Base-by-base conservation (phyloP, 1,139 yeast genomes). In the Pichia sp. region DNA sequence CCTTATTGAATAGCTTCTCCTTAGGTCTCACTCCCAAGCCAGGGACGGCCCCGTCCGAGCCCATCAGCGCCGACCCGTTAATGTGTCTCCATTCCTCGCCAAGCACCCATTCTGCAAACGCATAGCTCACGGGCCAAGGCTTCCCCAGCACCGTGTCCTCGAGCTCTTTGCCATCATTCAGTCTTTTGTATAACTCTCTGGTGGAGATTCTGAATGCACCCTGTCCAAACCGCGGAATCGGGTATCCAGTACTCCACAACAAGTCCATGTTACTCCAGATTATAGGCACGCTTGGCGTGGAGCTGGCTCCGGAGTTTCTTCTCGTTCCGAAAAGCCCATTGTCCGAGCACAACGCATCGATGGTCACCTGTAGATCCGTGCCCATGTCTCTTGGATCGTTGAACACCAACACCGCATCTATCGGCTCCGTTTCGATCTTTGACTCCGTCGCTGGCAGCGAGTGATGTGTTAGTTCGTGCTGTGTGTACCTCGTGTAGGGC, bases 341-440 rank as follows among this genome's bases (percentile, higher is more conserved):
- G 6, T 81, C 72, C 10, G 93, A 84, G 58, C 82, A 79, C 59
- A 92, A 73, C 50, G 88, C 65, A 67, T 93, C 98, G 58, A 81
- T 69, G 3, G 88, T 82, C 30, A 92, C 77, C 72, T 92, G 98
- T 19, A 85, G 64, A 69, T 92, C 98, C 3, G 93, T 80, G 1
- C 90, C 92, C 85, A 90, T 79, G 67, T 93, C 98, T 55, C 96
- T 75, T 1, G 98, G 90, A 69, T 93, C 99, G 68, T 89, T 90
- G 71, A 92, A 90, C 45, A 92, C 93, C 59, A 93, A 72, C 1
- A 93, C 76, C 0, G 95, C 95, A 61, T 90, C 96, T 57, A 90
- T 77, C 8, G 81, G 81, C 52, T 74, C 72, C 38, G 42, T 16
- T 19, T 32, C 34, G 23, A 45, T 54, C 44, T 45, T 29, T 8